Base-by-base conservation (phyloP, 345 rosid genomes). In the Toxicodendron radicans region DNA sequence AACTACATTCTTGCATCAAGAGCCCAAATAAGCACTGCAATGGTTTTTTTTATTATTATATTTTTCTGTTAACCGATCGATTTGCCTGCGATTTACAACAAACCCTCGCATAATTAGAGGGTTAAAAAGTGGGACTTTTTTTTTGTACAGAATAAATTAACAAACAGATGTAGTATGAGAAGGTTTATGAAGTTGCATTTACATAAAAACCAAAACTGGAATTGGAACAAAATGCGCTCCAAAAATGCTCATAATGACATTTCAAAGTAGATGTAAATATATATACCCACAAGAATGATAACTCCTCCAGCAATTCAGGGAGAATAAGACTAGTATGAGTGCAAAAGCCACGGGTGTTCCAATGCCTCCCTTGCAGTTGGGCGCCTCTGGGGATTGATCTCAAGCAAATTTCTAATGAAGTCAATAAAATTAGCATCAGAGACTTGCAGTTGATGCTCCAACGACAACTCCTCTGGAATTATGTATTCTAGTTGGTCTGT, bases 361-460 rank as follows among this genome's bases (percentile, higher is more conserved):
- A 93, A 82, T 66, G 99, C 99, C 80, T 91, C 90, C 3, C 79
- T 78, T 9, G 99, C 97, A 12, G 95, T 88, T 3, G 87, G 98
- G 24, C 99, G 95, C 76, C 83, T 84, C 75, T 72, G 67, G 17
- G 98, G 98, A 75, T 96, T 88, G 78, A 93, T 80, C 84, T 89
- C 87, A 4, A 96, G 97, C 85, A 96, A 78, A 76, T 49, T 79
- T 80, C 81, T 88, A 41, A 92, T 72, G 54, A 93, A 92, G 72
- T 92, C 91, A 0, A 88, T 49, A 57, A 90, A 95, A 75, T 76
- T 69, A 4, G 60, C 77, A 75, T 95, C 97, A 3, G 78, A 83
- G 64, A 82, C 85, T 66, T 84, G 82, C 23, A 95, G 79, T 57
- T 82, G 90, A 51, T 88, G 82, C 76, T 90, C 94, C 84, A 95